Base-by-base conservation (phyloP, 2,329 filamentous ascomycete genomes). In the Xylariomycetidae sp. region DNA sequence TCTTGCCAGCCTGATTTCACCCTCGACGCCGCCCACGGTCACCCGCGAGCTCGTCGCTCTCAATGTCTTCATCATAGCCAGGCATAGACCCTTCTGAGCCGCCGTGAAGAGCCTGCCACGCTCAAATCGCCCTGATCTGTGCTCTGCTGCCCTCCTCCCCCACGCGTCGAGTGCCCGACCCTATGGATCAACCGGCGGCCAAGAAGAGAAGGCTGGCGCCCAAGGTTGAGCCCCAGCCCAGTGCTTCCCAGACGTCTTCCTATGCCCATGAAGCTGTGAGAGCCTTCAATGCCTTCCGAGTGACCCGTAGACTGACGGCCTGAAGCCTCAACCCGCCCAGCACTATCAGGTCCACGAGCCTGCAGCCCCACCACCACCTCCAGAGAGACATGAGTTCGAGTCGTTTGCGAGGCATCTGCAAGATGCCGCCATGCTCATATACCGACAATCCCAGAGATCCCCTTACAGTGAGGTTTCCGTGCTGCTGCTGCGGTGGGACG, bases 361-460 rank as follows among this genome's bases (percentile, higher is more conserved):
- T 10, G 44, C 49, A 28, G n/a, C n/a, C n/a, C n/a, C n/a, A n/a
- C 54, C 51, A 27, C 53, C 52, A 28, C 47, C 54, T 22, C 50
- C 51, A 7, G 68, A 76, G 47, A 68, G 72, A 44, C 68, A 75
- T 57, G 76, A 80, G 48, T 82, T 81, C 58, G 77, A 81, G 56
- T 70, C 74, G 33, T 81, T 81, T 52, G 77, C 76, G 39, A 70
- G 76, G 29, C 77, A 82, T 59, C 67, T 82, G 27, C 77, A 82
- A 52, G 77, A 81, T 67, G 77, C 76, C 31, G 76, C 77, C 43
- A 79, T 79, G 70, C 64, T 79, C 48, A 79, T 82, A 45, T 74
- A 79, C 52, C 68, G 73, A 42, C 76, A 79, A 57, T 74, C 73
- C 28, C 72, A 79, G 49, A 68, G 67, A 37, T 65, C 67, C 3